phyloP scores from a whole-genome alignment of 2,329 filamentous ascomycete species.

The Clarireedia monteithiana region DNA sequence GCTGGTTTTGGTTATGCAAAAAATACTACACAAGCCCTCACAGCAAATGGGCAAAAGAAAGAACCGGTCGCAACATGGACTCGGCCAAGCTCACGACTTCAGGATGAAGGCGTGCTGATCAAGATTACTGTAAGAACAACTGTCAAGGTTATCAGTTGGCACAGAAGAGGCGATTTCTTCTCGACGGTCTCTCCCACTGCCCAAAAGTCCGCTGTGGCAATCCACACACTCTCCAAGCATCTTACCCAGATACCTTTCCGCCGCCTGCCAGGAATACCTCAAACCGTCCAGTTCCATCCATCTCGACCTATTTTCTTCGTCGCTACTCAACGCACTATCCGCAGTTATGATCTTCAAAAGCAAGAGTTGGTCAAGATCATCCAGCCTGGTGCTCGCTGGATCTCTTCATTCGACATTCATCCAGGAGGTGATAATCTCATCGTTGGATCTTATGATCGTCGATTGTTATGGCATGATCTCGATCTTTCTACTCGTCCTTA shows the following conservation, averaged over 20 bases:
- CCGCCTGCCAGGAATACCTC: constrained; percentile 62
- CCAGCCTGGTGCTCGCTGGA: constrained; percentile 90
- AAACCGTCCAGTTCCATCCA: constrained; percentile 91
- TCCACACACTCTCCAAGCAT: constrained; percentile 93
- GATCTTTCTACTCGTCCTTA: constrained; percentile 86
- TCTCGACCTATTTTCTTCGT: constrained; percentile 91
- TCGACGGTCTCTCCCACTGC: constrained; percentile 80
- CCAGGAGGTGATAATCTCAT: constrained; percentile 90
- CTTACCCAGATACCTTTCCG: constrained; percentile 92
- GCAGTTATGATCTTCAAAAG: constrained; percentile 86
- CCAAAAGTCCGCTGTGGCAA: constrained; percentile 73
- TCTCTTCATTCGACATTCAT: constrained; percentile 89
- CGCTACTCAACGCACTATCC: constrained; percentile 86
- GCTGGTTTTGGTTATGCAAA: constrained; percentile 92
- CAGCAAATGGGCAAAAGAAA: constrained; percentile 54
- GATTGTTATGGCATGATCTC: constrained; percentile 92
- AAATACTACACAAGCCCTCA: constrained; percentile 47
- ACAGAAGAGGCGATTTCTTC: constrained; percentile 89
- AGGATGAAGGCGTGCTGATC: constrained; percentile 71
- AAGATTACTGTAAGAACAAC: constrained; percentile 71
- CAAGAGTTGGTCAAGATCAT: constrained; percentile 90
- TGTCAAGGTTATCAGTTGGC: constrained; percentile 88
- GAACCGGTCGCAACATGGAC: constrained; percentile 75
- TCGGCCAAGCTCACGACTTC: constrained; percentile 64
- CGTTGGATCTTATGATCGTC: constrained; percentile 88